Evolutionary conservation across 176 grass and related monocot species (phyloP).

Genomic region (Cenchrus fungigraminus): DNA sequence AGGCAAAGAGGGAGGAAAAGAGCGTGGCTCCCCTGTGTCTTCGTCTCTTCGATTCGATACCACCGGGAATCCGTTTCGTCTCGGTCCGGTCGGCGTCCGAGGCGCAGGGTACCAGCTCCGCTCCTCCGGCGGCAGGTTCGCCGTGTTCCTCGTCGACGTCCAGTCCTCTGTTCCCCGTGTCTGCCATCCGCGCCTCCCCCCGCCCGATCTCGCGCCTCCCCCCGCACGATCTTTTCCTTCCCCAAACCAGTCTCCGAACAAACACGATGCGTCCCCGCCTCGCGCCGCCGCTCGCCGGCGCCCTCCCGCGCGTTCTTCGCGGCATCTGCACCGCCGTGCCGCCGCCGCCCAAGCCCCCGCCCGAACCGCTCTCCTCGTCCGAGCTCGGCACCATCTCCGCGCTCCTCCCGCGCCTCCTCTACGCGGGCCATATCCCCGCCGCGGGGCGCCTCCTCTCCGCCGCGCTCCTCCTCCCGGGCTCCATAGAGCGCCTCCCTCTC

Average conservation of each 20-base stretch:
- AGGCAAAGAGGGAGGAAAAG: not conserved
- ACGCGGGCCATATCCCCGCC: slow-evolving; percentile 41
- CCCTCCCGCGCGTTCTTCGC: not conserved
- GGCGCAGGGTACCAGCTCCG: not conserved
- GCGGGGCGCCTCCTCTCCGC: slow-evolving; percentile 55
- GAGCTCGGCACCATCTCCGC: slow-evolving; percentile 44
- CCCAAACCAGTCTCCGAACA: not conserved
- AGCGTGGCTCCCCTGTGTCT: slow-evolving; percentile 4
- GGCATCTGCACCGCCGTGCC: slow-evolving; percentile 21
- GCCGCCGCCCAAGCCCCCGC: not conserved
- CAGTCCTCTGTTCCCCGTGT: not conserved
- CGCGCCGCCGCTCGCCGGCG: slow-evolving; percentile 32
- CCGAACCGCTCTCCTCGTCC: slow-evolving; percentile 33
- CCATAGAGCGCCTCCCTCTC: slow-evolving; percentile 45
- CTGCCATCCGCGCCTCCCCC: too few species aligned
- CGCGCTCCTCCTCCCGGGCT: slow-evolving; percentile 47
- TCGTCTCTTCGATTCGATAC: not conserved
- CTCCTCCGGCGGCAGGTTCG: not conserved
- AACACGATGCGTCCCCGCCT: slow-evolving; percentile 30
- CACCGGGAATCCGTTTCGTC: slow-evolving; percentile 7
- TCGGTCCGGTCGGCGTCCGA: not conserved
- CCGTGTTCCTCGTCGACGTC: not conserved
- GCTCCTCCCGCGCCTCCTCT: slow-evolving; percentile 49
- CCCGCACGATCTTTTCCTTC: not conserved
- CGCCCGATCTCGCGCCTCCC: too few species aligned